Evolutionary conservation across 1,139 yeast genomes (phyloP), one percentile per base, ranked within the genome.

Genomic region (Yamadazyma atmosphaerica): DNA sequence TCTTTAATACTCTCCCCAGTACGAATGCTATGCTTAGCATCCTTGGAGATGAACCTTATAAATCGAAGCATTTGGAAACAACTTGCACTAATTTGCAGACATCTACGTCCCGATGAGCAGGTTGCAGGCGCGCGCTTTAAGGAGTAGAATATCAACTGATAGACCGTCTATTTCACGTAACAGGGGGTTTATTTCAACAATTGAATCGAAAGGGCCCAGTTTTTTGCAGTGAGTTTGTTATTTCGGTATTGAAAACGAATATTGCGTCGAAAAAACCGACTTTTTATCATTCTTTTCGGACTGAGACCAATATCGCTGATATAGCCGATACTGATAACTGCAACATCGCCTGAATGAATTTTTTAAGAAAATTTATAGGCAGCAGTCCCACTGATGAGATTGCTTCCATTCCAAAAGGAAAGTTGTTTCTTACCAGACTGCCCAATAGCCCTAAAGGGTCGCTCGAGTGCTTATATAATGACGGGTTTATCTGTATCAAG

Each of bases 401-500:
- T 33, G 81, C 82, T 11, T 73, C 77, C 54, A 74, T 92, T 36
- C 88, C 96, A 2, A 76, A 84, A 1, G 98, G 98, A 6, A 84
- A 82, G 60, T 72, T 92, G 38, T 86, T 74, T 54, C 69, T 90
- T 35, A 74, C 86, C 19, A 70, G 98, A 35, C 73, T 86, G 4
- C 86, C 87, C 7, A 74, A 72, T 12, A 85, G 95, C 6, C 96
- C 96, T 11, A 87, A 87, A 57, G 92, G 96, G 3, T 89, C 82
- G 21, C 70, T 82, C 32, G 97, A 92, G 60, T 89, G 96, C 58
- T 72, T 92, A 31, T 83, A 78, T 37, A 84, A 80, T 45, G 96
- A 88, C 51, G 92, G 96, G 1, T 80, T 79, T 37, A 81, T 90
- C 13, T 68, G 81, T 2, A 80, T 92, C 37, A 73, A 89, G 34